Percentiles rank a stretch among this genome's conserved stretches.
Conservation (phyloP, 345 rosid genomes). For the Brassica nigra region DNA sequence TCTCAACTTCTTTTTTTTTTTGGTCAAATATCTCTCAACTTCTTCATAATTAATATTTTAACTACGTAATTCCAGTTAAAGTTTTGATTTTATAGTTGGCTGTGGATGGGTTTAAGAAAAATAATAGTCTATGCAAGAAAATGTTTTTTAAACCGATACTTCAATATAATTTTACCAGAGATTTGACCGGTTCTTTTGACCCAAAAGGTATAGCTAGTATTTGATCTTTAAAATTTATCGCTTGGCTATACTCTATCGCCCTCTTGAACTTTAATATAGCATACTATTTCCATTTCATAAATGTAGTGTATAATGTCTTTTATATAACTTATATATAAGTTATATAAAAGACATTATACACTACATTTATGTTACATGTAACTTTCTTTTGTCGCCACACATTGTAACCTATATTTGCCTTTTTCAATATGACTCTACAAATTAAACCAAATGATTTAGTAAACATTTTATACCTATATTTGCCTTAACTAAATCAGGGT, state of each 20-base stretch:
- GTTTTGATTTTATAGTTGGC: conserved; percentile 3
- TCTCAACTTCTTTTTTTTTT: conserved; percentile 31
- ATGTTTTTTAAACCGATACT: conserved; percentile 18
- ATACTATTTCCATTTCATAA: neutral
- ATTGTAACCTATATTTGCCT: neutral
- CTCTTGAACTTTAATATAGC: neutral
- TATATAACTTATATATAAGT: too few species aligned
- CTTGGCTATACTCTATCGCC: conserved; percentile 27
- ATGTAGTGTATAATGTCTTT: neutral
- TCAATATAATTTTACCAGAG: conserved; percentile 9
- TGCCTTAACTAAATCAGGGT: neutral
- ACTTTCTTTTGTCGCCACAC: neutral
- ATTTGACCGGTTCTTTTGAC: conserved; percentile 40
- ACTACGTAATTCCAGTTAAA: neutral
- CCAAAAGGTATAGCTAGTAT: conserved; percentile 36
- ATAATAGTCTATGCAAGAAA: neutral
- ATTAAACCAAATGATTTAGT: neutral
- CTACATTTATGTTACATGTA: too few species aligned
- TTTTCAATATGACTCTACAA: neutral
- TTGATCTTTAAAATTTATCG: conserved; percentile 6
- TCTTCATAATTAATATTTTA: conserved; percentile 19
- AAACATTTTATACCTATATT: neutral
- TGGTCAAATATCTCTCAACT: conserved; percentile 24
- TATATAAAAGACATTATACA: too few species aligned
- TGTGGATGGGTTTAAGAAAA: neutral